Evolutionary conservation across 2,329 filamentous ascomycete genomes (phyloP), one percentile per base, ranked within the genome.

Genomic region (Penicillium decumbens): DNA sequence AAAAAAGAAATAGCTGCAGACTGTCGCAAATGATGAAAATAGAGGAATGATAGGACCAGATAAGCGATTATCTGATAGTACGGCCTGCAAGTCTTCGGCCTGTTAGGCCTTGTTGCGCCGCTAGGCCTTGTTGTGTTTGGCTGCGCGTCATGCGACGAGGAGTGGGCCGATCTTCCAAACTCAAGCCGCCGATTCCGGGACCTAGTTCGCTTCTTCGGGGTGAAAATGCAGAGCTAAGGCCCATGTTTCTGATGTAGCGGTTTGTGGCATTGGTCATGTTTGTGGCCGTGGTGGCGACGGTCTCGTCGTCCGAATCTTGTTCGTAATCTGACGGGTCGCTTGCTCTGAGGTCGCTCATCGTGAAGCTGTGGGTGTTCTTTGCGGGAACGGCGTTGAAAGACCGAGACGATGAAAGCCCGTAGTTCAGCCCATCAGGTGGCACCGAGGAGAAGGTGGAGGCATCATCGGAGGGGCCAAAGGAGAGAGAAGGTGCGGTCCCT

Each of bases 251-350:
- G 35, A 69, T 71, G 37, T 71, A 66, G 18, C 56, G 61, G 29
- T 65, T 64, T 1, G 66, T 69, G 29, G 60, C 62, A 56, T 68
- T 65, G 5, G 67, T 71, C 32, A 56, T 59, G 5, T 57, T 59
- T 1, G 65, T 68, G 12, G 65, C 60, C 12, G 60, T 63, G 6
- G 67, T 70, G 32, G 65, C 58, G 4, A 65, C 60, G n/a, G 67
- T 71, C 50, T 71, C 69, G 23, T 56, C 61, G 41, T 71, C 69
- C 3, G 69, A 71, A 43, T 71, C 68, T 37, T 55, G 59, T 27
- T 66, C 66, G 25, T 62, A 62, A 12, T 70, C 66, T 3, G 65
- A 68, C 1, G 66, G 63, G 2, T 70, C 68, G 15, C 62, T 62
- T 24, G 56, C 58, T 49, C 62, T 66, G 25, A 69, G 45, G 29